Conservation (phyloP, 257 asterid genomes). For the Solanum piurae region DNA sequence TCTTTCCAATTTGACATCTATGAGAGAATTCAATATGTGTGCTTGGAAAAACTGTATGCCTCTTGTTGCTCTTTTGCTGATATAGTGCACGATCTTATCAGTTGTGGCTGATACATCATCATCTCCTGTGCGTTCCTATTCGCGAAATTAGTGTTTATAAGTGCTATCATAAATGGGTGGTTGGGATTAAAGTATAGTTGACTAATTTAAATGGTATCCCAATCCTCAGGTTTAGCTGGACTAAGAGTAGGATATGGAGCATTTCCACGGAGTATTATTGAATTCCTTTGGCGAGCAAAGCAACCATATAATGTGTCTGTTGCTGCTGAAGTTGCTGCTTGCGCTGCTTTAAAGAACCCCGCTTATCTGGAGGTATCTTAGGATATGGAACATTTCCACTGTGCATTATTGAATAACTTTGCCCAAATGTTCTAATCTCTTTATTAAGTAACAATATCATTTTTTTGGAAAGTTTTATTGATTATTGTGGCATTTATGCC, state of each 20-base stretch:
- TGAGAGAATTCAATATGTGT: not conserved
- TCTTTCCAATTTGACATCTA: not conserved
- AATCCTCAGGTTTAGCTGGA: conserved; percentile 76
- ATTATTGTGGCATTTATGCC: conserved; percentile 14
- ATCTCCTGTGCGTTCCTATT: not conserved
- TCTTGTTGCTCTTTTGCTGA: not conserved
- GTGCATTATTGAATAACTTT: not conserved
- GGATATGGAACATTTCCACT: not conserved
- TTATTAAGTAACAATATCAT: not conserved
- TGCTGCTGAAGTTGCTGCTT: conserved; percentile 95
- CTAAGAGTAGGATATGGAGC: conserved; percentile 95
- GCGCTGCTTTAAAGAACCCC: conserved; percentile 83
- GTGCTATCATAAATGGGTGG: not conserved
- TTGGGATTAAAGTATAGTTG: not conserved
- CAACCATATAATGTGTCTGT: conserved; percentile 97
- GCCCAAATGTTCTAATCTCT: not conserved
- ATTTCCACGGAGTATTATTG: conserved; percentile 82
- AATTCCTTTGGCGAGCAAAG: conserved; percentile 94
- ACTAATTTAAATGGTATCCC: not conserved
- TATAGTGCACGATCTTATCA: not conserved
- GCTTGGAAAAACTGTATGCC: not conserved
- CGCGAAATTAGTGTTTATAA: not conserved
- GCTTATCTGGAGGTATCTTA: conserved; percentile 65
- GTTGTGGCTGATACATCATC: not conserved
- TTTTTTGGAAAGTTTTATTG: not conserved